These are phyloP conservation scores for Vigna nakashimae DNA, from an alignment of 306 rosid genomes.

Conservation along the genomic window DNA sequence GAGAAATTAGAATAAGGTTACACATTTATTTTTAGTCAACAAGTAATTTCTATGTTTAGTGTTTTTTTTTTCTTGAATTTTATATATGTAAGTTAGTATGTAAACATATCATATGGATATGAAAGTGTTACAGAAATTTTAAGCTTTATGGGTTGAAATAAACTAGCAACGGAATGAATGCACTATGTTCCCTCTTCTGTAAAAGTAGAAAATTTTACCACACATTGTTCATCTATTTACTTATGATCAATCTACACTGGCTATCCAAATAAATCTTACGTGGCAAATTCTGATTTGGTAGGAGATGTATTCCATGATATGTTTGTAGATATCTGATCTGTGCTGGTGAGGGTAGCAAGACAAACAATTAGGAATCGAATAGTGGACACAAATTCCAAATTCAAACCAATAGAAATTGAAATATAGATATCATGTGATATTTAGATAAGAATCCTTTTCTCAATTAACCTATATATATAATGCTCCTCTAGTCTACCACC, in stretches of 20 bases:
- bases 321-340: not conserved
- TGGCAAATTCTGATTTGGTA: not conserved
- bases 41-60: too few species aligned
- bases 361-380: not conserved
- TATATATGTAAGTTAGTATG: too few species aligned
- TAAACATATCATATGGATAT: too few species aligned
- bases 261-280: not conserved
- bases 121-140: too few species aligned
- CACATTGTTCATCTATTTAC: not conserved
- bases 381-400: not conserved
- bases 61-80: too few species aligned
- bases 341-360: not conserved
- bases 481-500: not conserved
- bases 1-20: too few species aligned
- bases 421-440: constrained; percentile 30
- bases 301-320: not conserved
- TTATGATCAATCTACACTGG: not conserved
- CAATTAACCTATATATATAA: not conserved
- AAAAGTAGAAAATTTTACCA: not conserved
- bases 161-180: too few species aligned
- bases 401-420: constrained; percentile 11
- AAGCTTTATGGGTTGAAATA: not conserved
- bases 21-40: too few species aligned
- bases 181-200: not conserved
- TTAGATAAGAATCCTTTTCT: constrained; percentile 4